Percentiles rank a stretch among this genome's conserved stretches.
Conservation (phyloP, 2,329 filamentous ascomycete genomes). For the Xylaria sp. region DNA sequence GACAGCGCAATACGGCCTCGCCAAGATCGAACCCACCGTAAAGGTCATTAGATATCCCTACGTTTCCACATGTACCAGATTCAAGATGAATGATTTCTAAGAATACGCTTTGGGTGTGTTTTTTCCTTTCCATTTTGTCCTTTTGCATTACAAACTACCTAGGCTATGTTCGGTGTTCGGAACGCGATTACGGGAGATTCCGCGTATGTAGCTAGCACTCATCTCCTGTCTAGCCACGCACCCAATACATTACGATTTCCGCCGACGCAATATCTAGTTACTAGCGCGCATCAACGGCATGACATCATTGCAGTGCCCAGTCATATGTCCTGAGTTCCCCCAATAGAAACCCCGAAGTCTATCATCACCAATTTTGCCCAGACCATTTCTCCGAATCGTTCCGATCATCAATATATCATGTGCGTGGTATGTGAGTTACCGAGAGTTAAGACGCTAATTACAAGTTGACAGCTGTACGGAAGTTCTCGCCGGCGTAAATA, state of each 20-base stretch:
- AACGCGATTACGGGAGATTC: conserved; percentile 19
- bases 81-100: neutral
- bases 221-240: neutral
- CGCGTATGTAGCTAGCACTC: conserved; percentile 13
- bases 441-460: conserved; percentile 59
- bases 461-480: conserved; percentile 90
- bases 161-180: conserved; percentile 22
- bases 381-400: conserved; percentile 44
- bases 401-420: conserved; percentile 44
- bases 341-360: conserved; percentile 42
- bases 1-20: conserved; percentile 11
- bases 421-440: conserved; percentile 29
- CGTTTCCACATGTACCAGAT: neutral
- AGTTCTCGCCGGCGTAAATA: conserved; percentile 90
- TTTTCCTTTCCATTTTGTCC: neutral
- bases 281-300: conserved; percentile 15
- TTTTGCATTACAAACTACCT: neutral
- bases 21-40: neutral
- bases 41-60: neutral
- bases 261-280: conserved; percentile 12
- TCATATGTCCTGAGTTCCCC: conserved; percentile 38
- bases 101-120: neutral
- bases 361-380: conserved; percentile 46
- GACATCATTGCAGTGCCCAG: conserved; percentile 19
- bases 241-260: conserved; percentile 21